Percentiles rank a stretch among this genome's conserved stretches.
phyloP scores from a whole-genome alignment of 2,329 filamentous ascomycete species.

The Didymella pinodella region DNA sequence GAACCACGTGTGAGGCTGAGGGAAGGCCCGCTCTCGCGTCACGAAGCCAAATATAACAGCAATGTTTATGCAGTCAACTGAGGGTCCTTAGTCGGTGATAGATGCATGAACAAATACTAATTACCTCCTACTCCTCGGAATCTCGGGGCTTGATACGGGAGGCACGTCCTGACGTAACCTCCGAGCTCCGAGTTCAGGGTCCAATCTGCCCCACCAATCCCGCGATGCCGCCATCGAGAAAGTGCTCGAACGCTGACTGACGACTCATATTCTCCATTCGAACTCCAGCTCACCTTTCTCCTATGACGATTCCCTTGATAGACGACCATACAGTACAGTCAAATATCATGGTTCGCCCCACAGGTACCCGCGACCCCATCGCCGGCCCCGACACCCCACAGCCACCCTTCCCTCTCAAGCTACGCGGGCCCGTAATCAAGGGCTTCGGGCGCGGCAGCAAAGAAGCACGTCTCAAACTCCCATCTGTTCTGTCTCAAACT shows the following conservation, averaged over 20 bases:
- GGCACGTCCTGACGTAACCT: conserved; percentile 19
- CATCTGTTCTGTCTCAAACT: neutral
- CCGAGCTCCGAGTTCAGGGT: conserved; percentile 20
- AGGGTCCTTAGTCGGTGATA: too few relatives aligned
- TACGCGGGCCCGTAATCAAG: conserved; percentile 87
- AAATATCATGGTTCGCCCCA: conserved; percentile 36
- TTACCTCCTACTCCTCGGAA: too few relatives aligned
- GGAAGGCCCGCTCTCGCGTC: neutral
- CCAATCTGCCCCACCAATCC: conserved; percentile 22
- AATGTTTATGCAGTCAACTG: too few relatives aligned
- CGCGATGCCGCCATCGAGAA: conserved; percentile 20
- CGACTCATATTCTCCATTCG: neutral
- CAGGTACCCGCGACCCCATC: conserved; percentile 55
- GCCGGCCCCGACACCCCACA: conserved; percentile 76
- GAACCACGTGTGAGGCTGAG: conserved; percentile 9
- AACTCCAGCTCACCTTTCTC: too few relatives aligned
- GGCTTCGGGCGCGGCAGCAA: conserved; percentile 94
- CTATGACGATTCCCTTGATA: too few relatives aligned
- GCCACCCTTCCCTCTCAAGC: conserved; percentile 79
- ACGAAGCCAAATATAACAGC: too few relatives aligned
- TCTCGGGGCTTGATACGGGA: too few relatives aligned
- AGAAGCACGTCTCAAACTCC: conserved; percentile 66
- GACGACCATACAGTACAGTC: neutral
- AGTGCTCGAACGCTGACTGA: conserved; percentile 13
- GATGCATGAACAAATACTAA: too few relatives aligned